phyloP scores from a whole-genome alignment of 768 basidiomycete species.

The Mycena leptocephala region DNA sequence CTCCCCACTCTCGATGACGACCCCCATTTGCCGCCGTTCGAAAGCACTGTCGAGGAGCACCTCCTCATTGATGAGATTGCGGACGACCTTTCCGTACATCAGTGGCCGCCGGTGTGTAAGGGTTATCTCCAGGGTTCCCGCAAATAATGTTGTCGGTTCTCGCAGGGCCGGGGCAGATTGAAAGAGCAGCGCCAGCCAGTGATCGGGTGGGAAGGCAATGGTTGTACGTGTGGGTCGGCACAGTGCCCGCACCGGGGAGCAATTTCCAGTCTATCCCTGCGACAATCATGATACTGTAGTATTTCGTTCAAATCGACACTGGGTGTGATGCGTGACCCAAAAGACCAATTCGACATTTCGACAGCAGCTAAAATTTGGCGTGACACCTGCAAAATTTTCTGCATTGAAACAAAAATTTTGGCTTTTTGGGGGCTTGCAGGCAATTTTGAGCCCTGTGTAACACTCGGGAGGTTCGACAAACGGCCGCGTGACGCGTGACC shows the following conservation, averaged over 20 bases:
- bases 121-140: background rate
- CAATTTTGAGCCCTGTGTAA: too few species aligned
- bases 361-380: too few species aligned
- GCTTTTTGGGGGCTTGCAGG: too few species aligned
- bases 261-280: slow-evolving; percentile 13
- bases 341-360: too few species aligned
- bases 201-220: background rate
- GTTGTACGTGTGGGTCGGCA: background rate
- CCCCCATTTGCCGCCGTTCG: background rate
- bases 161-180: background rate
- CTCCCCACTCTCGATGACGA: slow-evolving; percentile 17
- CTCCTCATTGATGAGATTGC: background rate
- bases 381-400: too few species aligned
- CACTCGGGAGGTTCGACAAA: too few species aligned
- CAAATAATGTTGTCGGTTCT: background rate
- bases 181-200: background rate
- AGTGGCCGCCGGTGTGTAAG: background rate
- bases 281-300: background rate
- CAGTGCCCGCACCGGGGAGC: background rate
- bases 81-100: background rate
- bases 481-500: too few species aligned
- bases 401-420: too few species aligned
- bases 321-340: too few species aligned
- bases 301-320: too few species aligned
- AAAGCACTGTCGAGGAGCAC: slow-evolving; percentile 11